These are phyloP conservation scores for Suillus subalutaceus DNA, from an alignment of 768 basidiomycete genomes.

Conservation along the genomic window DNA sequence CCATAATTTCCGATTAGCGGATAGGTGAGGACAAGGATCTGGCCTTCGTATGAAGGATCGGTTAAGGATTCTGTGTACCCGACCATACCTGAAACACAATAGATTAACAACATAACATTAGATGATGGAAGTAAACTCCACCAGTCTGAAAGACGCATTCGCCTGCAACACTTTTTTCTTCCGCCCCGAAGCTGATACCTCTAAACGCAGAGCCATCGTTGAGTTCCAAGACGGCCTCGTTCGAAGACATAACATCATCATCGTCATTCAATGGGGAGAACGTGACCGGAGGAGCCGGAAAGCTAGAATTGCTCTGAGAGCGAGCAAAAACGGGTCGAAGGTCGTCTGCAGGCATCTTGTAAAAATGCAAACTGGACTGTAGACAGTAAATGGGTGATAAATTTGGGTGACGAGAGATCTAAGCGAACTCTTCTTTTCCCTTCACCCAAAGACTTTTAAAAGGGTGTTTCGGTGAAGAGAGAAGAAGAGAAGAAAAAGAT, in stretches of 20 bases:
- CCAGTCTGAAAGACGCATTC: constrained; percentile 99
- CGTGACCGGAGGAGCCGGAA: constrained; percentile 38
- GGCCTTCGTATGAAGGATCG: constrained; percentile 97
- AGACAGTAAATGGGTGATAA: not conserved
- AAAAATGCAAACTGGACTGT: not conserved
- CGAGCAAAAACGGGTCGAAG: constrained; percentile 49
- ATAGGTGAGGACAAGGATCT: constrained; percentile 97
- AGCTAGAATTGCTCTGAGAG: constrained; percentile 42
- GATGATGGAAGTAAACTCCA: constrained; percentile 41
- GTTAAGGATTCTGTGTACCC: constrained; percentile 98
- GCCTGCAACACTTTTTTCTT: constrained; percentile 88
- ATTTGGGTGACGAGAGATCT: constrained; percentile 12
- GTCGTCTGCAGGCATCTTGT: constrained; percentile 24
- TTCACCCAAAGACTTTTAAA: constrained; percentile 39
- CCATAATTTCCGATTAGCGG: constrained; percentile 98
- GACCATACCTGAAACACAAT: constrained; percentile 80
- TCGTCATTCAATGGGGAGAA: constrained; percentile 31
- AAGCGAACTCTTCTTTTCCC: constrained; percentile 48
- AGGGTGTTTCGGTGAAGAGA: constrained; percentile 50
- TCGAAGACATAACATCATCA: constrained; percentile 17
- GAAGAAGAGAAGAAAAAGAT: constrained; percentile 40
- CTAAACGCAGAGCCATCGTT: constrained; percentile 86
- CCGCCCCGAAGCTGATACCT: constrained; percentile 93
- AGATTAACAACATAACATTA: constrained; percentile 20
- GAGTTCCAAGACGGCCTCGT: constrained; percentile 83